phyloP scores from a whole-genome alignment of 164 flowering plant genomes.

The Buxus sempervirens region DNA sequence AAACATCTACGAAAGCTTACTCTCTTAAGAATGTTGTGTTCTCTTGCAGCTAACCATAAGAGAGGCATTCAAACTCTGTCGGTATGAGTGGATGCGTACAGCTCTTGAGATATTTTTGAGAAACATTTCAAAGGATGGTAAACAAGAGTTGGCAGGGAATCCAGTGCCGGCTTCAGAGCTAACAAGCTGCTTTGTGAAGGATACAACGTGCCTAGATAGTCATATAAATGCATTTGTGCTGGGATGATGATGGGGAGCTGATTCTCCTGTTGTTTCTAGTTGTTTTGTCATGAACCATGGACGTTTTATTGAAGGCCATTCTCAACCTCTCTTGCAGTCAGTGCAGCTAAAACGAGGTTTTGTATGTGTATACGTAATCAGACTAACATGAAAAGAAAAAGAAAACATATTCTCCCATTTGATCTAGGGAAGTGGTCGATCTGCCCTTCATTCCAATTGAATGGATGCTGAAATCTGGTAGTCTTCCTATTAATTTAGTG shows the following conservation, averaged over 20 bases:
- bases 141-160: constrained; percentile 14
- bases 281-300: neutral
- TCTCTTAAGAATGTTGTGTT: neutral
- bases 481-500: too few species aligned
- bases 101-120: constrained; percentile 44
- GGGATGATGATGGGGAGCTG: constrained; percentile 3
- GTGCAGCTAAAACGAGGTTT: neutral
- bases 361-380: too few species aligned
- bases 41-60: constrained; percentile 33
- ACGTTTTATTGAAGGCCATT: neutral
- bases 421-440: too few species aligned
- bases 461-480: too few species aligned
- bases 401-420: neutral
- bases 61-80: constrained; percentile 58
- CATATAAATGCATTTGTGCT: constrained; percentile 19
- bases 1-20: neutral
- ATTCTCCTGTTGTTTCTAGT: neutral
- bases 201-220: constrained; percentile 22
- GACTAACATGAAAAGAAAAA: neutral
- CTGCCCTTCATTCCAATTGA: neutral
- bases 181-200: constrained; percentile 24
- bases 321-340: neutral
- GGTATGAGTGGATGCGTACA: constrained; percentile 73
- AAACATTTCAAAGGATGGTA: constrained; percentile 23
- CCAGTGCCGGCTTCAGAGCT: constrained; percentile 21